Conservation (phyloP, 306 rosid species). For the Pterocarpus macrocarpus region DNA sequence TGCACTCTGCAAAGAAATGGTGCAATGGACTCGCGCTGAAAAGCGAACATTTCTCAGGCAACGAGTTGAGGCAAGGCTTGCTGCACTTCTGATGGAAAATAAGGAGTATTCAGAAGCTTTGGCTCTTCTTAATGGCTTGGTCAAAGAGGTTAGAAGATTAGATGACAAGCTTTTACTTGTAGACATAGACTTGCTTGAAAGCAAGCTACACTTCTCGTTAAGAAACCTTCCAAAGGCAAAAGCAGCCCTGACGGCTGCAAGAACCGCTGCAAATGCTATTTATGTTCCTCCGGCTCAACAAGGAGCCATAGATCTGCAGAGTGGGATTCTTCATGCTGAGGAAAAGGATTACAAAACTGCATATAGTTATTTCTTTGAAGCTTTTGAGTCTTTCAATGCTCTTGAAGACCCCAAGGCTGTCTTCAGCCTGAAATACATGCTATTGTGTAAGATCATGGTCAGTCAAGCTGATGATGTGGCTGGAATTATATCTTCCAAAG, state of each 20-base stretch:
- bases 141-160: conserved; percentile 93
- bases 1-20: conserved; percentile 91
- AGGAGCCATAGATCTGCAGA: conserved; percentile 91
- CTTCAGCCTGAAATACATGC: conserved; percentile 91
- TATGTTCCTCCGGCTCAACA: conserved; percentile 98
- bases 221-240: conserved; percentile 97
- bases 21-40: conserved; percentile 90
- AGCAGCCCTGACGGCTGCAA: conserved; percentile 96
- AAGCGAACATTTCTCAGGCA: conserved; percentile 91
- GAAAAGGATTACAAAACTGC: conserved; percentile 93
- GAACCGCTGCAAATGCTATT: conserved; percentile 95
- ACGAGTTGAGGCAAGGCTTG: conserved; percentile 97
- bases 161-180: conserved; percentile 96
- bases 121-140: conserved; percentile 77
- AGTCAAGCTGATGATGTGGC: conserved; percentile 92
- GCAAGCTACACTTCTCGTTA: conserved; percentile 87
- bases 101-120: conserved; percentile 93
- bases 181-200: conserved; percentile 91
- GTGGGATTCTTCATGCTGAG: conserved; percentile 96
- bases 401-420: conserved; percentile 93
- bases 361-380: conserved; percentile 90
- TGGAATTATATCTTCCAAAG: conserved; percentile 89
- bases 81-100: conserved; percentile 91
- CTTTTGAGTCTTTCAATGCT: conserved; percentile 92
- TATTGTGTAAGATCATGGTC: conserved; percentile 91